These are phyloP conservation scores for Kickxella alabastrina DNA, from an alignment of 192 early-diverging fungal genomes.

Conservation along the genomic window DNA sequence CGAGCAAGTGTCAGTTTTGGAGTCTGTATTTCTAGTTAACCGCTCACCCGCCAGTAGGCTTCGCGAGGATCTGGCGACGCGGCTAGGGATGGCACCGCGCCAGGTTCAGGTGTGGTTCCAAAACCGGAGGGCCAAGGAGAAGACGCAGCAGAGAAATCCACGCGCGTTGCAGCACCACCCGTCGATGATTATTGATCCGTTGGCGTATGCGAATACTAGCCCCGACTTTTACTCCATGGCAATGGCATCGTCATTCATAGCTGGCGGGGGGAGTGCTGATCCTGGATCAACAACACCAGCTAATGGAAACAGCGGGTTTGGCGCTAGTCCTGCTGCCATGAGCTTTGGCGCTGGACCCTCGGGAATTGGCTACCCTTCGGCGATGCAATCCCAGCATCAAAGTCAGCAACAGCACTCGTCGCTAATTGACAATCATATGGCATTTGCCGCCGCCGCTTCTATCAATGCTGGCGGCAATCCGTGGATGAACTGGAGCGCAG, in stretches of 20 bases:
- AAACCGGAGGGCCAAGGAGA: constrained; percentile 81
- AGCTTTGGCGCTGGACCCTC: constrained; percentile 7
- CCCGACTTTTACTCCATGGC: constrained; percentile 40
- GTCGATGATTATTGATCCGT: constrained; percentile 22
- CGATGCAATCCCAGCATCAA: too few relatives aligned
- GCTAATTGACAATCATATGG: constrained; percentile 22
- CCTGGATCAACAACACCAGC: neutral
- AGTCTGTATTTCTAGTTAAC: constrained; percentile 65
- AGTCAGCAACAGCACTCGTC: neutral
- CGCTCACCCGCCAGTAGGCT: constrained; percentile 65
- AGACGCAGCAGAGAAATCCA: constrained; percentile 49
- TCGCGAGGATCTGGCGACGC: constrained; percentile 61
- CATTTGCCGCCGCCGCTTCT: constrained; percentile 12
- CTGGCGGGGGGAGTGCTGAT: constrained; percentile 1
- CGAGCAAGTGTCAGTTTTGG: constrained; percentile 65
- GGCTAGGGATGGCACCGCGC: constrained; percentile 67
- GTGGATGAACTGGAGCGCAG: constrained; percentile 32
- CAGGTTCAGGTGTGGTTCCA: constrained; percentile 86
- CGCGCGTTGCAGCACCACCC: constrained; percentile 30
- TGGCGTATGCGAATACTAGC: constrained; percentile 19
- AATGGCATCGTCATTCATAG: constrained; percentile 27
- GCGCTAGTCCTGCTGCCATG: constrained; percentile 5
- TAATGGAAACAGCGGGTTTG: constrained; percentile 6
- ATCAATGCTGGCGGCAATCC: constrained; percentile 11
- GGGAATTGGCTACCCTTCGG: neutral